These are phyloP conservation scores for Saccharum spontaneum DNA, from an alignment of 176 grass and related monocot species.

Conservation along the genomic window DNA sequence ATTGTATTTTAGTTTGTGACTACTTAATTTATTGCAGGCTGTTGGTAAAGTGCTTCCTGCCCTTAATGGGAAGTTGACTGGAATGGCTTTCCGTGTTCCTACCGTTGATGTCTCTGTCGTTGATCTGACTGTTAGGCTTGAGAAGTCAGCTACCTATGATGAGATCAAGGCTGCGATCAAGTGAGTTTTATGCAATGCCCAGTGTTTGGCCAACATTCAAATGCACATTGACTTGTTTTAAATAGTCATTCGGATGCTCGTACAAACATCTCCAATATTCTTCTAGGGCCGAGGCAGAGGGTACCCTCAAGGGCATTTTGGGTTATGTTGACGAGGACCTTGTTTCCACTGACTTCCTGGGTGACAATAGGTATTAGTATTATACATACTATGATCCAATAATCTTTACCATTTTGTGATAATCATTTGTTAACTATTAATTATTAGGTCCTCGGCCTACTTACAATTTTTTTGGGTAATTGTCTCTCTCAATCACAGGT, in stretches of 20 bases:
- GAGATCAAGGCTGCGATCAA: neutral
- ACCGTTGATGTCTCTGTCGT: neutral
- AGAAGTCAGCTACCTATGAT: neutral
- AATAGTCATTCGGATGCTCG: neutral
- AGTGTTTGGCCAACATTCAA: neutral
- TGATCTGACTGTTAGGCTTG: neutral
- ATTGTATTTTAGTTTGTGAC: neutral
- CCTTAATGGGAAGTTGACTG: neutral
- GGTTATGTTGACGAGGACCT: neutral
- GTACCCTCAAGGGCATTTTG: neutral
- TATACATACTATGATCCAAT: neutral
- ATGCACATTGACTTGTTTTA: neutral
- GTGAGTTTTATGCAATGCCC: neutral
- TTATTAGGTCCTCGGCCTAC: too few relatives aligned
- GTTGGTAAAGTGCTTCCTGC: neutral
- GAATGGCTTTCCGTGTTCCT: neutral
- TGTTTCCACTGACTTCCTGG: neutral
- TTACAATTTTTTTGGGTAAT: neutral
- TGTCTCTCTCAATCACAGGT: slow-evolving; percentile 18
- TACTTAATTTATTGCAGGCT: neutral
- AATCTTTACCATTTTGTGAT: too few relatives aligned
- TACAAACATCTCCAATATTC: too few relatives aligned
- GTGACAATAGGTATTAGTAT: neutral
- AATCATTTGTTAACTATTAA: too few relatives aligned
- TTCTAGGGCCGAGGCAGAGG: neutral